phyloP scores from a whole-genome alignment of 2,329 filamentous ascomycete species.

The Amesomyces nigricolor region DNA sequence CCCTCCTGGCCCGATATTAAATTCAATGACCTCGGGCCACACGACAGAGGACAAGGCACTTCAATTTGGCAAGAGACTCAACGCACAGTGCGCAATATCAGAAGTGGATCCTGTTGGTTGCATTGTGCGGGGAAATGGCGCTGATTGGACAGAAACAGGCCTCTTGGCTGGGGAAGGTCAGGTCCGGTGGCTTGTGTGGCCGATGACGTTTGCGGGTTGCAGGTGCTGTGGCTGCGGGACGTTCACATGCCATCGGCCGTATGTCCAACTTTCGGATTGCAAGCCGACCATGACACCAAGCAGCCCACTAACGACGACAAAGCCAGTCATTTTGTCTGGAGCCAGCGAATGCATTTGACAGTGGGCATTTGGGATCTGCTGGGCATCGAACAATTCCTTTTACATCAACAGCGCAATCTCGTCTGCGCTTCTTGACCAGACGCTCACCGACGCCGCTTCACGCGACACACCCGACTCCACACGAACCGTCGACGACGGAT shows the following conservation, averaged over 20 bases:
- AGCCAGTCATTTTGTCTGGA: not conserved
- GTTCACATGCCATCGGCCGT: constrained; percentile 23
- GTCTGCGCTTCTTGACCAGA: too few relatives aligned
- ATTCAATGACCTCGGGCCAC: too few relatives aligned
- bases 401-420: too few relatives aligned
- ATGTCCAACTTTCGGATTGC: constrained; percentile 3
- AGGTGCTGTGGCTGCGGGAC: constrained; percentile 20
- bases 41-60: too few relatives aligned
- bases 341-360: not conserved
- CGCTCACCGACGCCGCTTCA: not conserved
- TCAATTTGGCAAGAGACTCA: too few relatives aligned
- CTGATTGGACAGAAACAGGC: constrained; percentile 5
- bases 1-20: too few relatives aligned
- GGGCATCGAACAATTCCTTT: too few relatives aligned
- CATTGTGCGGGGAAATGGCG: constrained; percentile 5
- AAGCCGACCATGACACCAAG: not conserved
- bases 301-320: not conserved
- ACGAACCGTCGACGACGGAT: too few relatives aligned
- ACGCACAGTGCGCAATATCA: not conserved
- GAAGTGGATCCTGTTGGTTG: not conserved
- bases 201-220: constrained; percentile 10
- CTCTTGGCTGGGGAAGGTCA: not conserved
- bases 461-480: constrained; percentile 6
- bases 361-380: too few relatives aligned
- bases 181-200: constrained; percentile 9